These are phyloP conservation scores for Drosera spatulata DNA, from an alignment of 179 eudicot species.

Conservation along the genomic window DNA sequence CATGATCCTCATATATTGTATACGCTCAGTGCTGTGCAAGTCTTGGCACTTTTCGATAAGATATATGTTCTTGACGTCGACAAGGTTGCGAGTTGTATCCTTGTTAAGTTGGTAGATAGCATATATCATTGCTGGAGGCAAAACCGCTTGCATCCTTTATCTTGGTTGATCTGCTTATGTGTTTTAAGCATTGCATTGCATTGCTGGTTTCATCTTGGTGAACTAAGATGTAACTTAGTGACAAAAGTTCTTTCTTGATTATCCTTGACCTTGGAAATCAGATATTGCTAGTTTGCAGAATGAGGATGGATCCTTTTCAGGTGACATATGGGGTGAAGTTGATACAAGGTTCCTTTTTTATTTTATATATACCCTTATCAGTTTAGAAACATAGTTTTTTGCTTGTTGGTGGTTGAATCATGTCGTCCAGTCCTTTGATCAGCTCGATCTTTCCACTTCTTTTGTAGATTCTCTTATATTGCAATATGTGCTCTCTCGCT, in stretches of 20 bases:
- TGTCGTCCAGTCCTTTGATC: too few species aligned
- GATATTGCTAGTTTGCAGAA: conserved; percentile 72
- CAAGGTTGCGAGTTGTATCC: conserved; percentile 87
- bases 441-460: neutral
- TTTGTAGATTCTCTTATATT: conserved; percentile 69
- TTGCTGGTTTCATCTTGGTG: too few species aligned
- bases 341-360: conserved; percentile 54
- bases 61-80: conserved; percentile 56
- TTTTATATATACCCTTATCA: neutral
- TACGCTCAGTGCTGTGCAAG: conserved; percentile 93
- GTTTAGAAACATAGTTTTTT: too few species aligned
- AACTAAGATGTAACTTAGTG: too few species aligned
- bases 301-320: conserved; percentile 93
- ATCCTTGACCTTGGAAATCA: conserved; percentile 37
- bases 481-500: conserved; percentile 80
- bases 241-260: conserved; percentile 1
- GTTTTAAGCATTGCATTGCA: neutral
- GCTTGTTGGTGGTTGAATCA: too few species aligned
- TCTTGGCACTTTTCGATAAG: conserved; percentile 79
- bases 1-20: conserved; percentile 87
- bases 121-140: neutral
- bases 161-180: neutral
- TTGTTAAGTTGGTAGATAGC: conserved; percentile 9
- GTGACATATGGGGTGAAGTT: conserved; percentile 97
- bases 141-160: neutral